Percentiles rank a stretch among this genome's conserved stretches.
Conservation (phyloP, 306 rosid species). For the Malus orientalis region DNA sequence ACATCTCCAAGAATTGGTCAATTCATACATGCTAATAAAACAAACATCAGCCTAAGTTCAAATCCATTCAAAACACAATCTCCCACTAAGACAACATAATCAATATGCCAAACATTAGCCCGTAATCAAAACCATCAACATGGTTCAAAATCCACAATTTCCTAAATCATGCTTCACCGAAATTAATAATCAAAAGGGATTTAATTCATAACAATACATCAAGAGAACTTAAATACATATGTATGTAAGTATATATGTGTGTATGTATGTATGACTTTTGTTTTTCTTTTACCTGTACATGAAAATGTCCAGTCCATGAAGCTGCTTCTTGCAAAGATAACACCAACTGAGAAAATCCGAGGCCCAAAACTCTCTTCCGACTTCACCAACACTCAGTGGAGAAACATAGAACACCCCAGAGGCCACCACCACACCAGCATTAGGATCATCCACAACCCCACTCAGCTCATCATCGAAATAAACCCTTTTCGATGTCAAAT, state of each 20-base stretch:
- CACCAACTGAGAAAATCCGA: conserved; percentile 50
- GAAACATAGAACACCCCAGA: conserved; percentile 52
- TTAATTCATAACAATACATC: background rate
- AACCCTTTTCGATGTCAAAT: conserved; percentile 25
- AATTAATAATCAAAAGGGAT: background rate
- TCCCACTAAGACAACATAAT: background rate
- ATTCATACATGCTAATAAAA: background rate
- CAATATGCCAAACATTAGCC: background rate
- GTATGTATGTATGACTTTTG: background rate
- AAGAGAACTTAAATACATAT: background rate
- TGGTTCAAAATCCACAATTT: background rate
- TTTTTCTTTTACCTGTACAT: conserved; percentile 54
- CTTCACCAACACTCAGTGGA: conserved; percentile 34
- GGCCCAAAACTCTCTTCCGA: conserved; percentile 23
- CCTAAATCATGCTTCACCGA: background rate
- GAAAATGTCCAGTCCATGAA: conserved; percentile 70
- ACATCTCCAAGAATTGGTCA: background rate
- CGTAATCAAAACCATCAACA: background rate
- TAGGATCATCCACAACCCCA: conserved; percentile 5
- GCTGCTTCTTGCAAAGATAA: conserved; percentile 52
- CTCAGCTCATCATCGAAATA: conserved; percentile 34
- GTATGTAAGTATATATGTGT: background rate
- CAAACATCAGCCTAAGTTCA: background rate
- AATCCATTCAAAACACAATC: background rate
- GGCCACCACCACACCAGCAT: conserved; percentile 18